A percentile compares a stretch with the other conserved stretches of the same genome.
phyloP scores from a whole-genome alignment of 2,329 filamentous ascomycete genomes.

The Hymenoscyphus linearis region DNA sequence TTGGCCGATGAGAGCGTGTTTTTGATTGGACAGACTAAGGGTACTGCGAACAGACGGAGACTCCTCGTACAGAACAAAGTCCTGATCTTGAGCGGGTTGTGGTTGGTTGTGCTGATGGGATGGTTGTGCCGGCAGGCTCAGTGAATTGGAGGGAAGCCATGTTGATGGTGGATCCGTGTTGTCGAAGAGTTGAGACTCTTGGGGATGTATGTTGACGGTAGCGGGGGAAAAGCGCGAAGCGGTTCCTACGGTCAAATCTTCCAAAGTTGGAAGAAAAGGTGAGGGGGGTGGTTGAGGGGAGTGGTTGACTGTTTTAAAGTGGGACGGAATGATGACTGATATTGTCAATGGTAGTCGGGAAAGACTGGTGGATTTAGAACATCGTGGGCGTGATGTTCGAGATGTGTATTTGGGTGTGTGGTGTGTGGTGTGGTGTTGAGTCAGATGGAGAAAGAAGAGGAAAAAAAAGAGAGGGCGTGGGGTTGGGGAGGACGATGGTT shows the following conservation, averaged over 20 bases:
- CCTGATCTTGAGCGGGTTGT: conserved; percentile 40
- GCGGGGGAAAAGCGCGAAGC: conserved; percentile 46
- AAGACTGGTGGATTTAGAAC: conserved; percentile 48
- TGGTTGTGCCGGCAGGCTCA: conserved; percentile 58
- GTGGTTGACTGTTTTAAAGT: conserved; percentile 38
- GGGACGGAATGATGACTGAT: conserved; percentile 50
- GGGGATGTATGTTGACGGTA: conserved; percentile 55
- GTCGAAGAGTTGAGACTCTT: conserved; percentile 65
- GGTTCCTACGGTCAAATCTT: conserved; percentile 63
- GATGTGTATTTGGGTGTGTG: conserved; percentile 34
- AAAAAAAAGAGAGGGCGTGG: conserved; percentile 22
- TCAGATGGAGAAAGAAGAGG: conserved; percentile 34
- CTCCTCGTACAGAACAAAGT: conserved; percentile 62
- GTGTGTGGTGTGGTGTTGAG: conserved; percentile 35
- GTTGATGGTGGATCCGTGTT: conserved; percentile 74
- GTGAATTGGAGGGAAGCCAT: conserved; percentile 71
- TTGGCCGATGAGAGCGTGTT: conserved; percentile 35
- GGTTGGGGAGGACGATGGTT: conserved; percentile 5
- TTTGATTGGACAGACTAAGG: conserved; percentile 33
- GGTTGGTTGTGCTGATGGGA: conserved; percentile 46
- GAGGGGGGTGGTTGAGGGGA: conserved; percentile 41
- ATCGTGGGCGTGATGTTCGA: conserved; percentile 42
- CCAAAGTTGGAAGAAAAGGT: conserved; percentile 48
- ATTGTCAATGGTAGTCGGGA: conserved; percentile 30
- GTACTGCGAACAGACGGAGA: conserved; percentile 30